phyloP scores from a whole-genome alignment of 2,329 filamentous ascomycete species.

The Ceratocystiopsis minuta region DNA sequence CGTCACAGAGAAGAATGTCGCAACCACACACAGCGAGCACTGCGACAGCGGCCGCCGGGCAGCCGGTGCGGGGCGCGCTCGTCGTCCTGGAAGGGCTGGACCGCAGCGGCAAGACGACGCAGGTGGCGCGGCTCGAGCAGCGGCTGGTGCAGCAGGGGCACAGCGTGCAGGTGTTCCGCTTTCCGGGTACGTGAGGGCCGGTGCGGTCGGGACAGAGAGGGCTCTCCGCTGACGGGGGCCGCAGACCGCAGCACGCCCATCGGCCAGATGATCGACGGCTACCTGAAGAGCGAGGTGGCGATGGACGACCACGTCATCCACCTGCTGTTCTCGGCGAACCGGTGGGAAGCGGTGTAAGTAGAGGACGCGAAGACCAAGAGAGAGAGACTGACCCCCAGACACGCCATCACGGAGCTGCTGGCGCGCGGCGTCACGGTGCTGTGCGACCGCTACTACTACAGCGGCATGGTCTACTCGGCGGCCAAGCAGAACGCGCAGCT shows the following conservation, averaged over 20 bases:
- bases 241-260: conserved; percentile 68
- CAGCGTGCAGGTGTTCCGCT: conserved; percentile 34
- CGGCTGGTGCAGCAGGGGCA: conserved; percentile 29
- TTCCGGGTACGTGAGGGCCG: conserved; percentile 28
- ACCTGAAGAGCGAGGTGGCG: conserved; percentile 52
- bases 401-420: conserved; percentile 35
- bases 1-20: too few species aligned
- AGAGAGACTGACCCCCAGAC: conserved; percentile 16
- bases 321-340: conserved; percentile 75
- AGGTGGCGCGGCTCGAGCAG: conserved; percentile 53
- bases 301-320: conserved; percentile 83
- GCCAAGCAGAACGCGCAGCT: conserved; percentile 63
- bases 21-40: too few species aligned
- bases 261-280: conserved; percentile 71
- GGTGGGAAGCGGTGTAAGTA: conserved; percentile 56
- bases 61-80: conserved; percentile 43
- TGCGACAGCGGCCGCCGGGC: too few species aligned
- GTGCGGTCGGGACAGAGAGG: not conserved
- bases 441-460: conserved; percentile 89
- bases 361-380: not conserved
- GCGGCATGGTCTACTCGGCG: conserved; percentile 79
- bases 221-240: not conserved
- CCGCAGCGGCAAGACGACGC: conserved; percentile 80
- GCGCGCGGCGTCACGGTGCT: conserved; percentile 55
- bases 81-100: conserved; percentile 81